These are phyloP conservation scores for Knufia petricola DNA, from an alignment of 2,329 filamentous ascomycete genomes.

Conservation along the genomic window DNA sequence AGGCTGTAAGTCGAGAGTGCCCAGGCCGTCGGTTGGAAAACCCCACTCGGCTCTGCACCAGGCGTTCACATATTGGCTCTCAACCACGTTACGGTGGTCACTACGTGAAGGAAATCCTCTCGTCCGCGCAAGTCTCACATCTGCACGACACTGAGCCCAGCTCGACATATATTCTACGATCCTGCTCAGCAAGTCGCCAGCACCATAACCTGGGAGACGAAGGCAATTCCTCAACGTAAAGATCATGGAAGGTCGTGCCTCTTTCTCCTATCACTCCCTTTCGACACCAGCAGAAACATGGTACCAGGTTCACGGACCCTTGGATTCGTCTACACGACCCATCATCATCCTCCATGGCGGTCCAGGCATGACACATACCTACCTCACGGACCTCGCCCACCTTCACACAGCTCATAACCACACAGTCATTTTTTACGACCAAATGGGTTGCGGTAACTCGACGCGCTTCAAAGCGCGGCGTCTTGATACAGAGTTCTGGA, in stretches of 20 bases:
- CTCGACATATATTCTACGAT: too few relatives aligned
- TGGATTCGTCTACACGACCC: constrained; percentile 24
- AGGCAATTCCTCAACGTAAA: background rate
- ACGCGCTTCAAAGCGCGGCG: constrained; percentile 40
- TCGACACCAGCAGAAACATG: constrained; percentile 31
- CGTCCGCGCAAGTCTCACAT: too few relatives aligned
- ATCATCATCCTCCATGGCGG: constrained; percentile 38
- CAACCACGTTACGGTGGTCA: too few relatives aligned
- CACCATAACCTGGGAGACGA: background rate
- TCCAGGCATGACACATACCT: constrained; percentile 40
- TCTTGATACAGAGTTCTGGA: constrained; percentile 41
- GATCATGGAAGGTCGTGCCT: constrained; percentile 14
- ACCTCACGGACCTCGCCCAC: constrained; percentile 32
- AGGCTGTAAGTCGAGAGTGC: too few relatives aligned
- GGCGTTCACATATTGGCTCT: too few relatives aligned
- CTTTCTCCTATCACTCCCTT: constrained; percentile 27
- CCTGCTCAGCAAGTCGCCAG: background rate
- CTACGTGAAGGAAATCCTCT: too few relatives aligned
- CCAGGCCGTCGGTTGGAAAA: too few relatives aligned
- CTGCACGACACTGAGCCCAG: too few relatives aligned
- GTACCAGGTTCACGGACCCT: constrained; percentile 32
- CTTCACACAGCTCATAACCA: constrained; percentile 30
- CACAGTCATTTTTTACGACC: constrained; percentile 46
- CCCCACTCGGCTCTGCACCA: too few relatives aligned
- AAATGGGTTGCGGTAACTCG: constrained; percentile 42